Evolutionary conservation across 2,329 filamentous ascomycete species (phyloP).

Genomic region (Aspergillus sp.): DNA sequence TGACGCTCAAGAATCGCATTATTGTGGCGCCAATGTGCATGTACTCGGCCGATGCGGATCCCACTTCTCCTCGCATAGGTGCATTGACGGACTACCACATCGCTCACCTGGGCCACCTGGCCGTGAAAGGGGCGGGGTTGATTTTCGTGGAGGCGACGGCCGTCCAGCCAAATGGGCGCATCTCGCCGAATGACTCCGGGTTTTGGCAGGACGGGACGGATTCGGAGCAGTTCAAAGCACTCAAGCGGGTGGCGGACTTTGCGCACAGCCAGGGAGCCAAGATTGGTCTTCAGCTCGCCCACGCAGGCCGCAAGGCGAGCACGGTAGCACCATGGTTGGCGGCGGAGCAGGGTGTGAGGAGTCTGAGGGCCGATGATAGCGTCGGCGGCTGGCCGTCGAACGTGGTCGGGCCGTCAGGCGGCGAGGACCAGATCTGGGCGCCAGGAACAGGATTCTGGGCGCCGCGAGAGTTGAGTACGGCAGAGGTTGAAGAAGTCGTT

Average conservation of each 20-base stretch:
- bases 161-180: conserved; percentile 66
- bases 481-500: conserved; percentile 58
- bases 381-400: conserved; percentile 47
- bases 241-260: conserved; percentile 61
- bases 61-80: conserved; percentile 34
- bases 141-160: conserved; percentile 68
- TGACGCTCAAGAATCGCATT: conserved; percentile 57
- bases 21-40: conserved; percentile 55
- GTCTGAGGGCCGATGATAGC: conserved; percentile 37
- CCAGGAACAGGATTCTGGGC: conserved; percentile 51
- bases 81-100: conserved; percentile 73
- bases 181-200: conserved; percentile 53
- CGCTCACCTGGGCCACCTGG: conserved; percentile 69
- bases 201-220: conserved; percentile 62
- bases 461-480: conserved; percentile 57
- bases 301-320: conserved; percentile 60
- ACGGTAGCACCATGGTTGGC: conserved; percentile 43
- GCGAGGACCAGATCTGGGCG: conserved; percentile 48
- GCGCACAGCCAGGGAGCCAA: conserved; percentile 68
- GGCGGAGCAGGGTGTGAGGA: conserved; percentile 9
- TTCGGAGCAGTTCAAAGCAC: conserved; percentile 56
- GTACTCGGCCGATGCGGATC: conserved; percentile 50
- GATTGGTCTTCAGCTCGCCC: conserved; percentile 68
- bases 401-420: conserved; percentile 29
- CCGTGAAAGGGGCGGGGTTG: conserved; percentile 62